A percentile compares a stretch with the other conserved stretches of the same genome.
Evolutionary conservation across 2,329 filamentous ascomycete genomes (phyloP).

Genomic region (Monilinia laxa): DNA sequence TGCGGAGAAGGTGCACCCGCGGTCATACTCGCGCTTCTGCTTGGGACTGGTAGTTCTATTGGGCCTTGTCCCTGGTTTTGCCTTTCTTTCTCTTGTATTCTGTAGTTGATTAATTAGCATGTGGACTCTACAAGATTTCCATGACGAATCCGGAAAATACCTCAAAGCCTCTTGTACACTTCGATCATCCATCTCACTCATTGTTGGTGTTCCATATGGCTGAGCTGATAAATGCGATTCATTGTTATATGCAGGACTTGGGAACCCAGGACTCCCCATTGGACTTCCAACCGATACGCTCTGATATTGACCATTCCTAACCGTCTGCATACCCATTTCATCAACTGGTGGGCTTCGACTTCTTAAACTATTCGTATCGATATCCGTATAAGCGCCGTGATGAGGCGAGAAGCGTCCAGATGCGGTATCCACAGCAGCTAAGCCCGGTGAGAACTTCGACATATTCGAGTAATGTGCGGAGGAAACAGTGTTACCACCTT

Average conservation of each 20-base stretch:
- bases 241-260: slow-evolving; percentile 11
- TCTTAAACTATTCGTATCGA: slow-evolving; percentile 21
- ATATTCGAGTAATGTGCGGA: slow-evolving; percentile 34
- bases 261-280: slow-evolving; percentile 19
- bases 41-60: slow-evolving; percentile 17
- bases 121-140: not conserved
- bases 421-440: slow-evolving; percentile 8
- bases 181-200: slow-evolving; percentile 20
- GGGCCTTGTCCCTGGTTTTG: slow-evolving; percentile 20
- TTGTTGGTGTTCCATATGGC: too few species aligned
- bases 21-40: slow-evolving; percentile 16
- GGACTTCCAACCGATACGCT: slow-evolving; percentile 18
- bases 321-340: slow-evolving; percentile 18
- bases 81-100: slow-evolving; percentile 8
- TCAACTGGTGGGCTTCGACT: slow-evolving; percentile 21
- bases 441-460: slow-evolving; percentile 24
- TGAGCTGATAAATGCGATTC: not conserved
- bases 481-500: slow-evolving; percentile 25
- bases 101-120: not conserved
- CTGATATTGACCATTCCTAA: slow-evolving; percentile 22
- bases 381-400: slow-evolving; percentile 14
- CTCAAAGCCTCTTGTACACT: slow-evolving; percentile 18
- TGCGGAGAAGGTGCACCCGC: slow-evolving; percentile 14
- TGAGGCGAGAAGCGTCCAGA: slow-evolving; percentile 18
- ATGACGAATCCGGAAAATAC: not conserved